Conservation (phyloP, 805 yeast species). For the Saccharomycopsis sp. region DNA sequence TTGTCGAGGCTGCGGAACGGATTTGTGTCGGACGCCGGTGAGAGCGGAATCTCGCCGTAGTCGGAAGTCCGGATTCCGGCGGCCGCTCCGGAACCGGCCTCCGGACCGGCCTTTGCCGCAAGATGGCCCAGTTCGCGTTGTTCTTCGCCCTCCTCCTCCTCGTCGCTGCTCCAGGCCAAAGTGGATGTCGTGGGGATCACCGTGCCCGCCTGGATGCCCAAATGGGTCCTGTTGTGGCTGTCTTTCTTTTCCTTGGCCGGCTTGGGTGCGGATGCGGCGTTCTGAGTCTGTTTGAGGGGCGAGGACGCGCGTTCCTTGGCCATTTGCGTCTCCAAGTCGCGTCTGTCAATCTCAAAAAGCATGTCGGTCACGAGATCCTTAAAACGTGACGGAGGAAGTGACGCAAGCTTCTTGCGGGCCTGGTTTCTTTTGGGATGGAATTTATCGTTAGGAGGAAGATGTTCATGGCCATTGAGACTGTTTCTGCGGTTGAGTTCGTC, state of each 20-base stretch:
- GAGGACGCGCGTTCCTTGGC: not conserved
- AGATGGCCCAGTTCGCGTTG: constrained; percentile 2
- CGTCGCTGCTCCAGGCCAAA: constrained; percentile 85
- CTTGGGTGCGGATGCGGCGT: not conserved
- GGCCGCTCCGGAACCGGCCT: not conserved
- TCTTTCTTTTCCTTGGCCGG: not conserved
- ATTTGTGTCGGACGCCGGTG: not conserved
- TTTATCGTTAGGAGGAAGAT: constrained; percentile 57
- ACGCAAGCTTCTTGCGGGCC: constrained; percentile 86
- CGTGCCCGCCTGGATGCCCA: constrained; percentile 53
- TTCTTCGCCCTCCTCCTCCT: constrained; percentile 47
- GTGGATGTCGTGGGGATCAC: constrained; percentile 83
- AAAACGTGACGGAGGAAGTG: constrained; percentile 74
- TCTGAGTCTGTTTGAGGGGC: not conserved
- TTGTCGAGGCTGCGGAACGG: not conserved
- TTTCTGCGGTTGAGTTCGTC: constrained; percentile 81
- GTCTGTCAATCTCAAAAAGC: constrained; percentile 74
- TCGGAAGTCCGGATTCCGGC: not conserved
- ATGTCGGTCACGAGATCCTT: constrained; percentile 89
- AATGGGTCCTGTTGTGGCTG: constrained; percentile 22
- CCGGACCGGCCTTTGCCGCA: constrained; percentile 25
- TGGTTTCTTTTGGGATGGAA: constrained; percentile 94
- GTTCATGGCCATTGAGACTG: constrained; percentile 45
- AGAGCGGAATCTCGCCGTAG: not conserved
- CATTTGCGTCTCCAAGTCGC: constrained; percentile 42